Conservation (phyloP, 2,329 filamentous ascomycete species). For the Diaporthe velutina region DNA sequence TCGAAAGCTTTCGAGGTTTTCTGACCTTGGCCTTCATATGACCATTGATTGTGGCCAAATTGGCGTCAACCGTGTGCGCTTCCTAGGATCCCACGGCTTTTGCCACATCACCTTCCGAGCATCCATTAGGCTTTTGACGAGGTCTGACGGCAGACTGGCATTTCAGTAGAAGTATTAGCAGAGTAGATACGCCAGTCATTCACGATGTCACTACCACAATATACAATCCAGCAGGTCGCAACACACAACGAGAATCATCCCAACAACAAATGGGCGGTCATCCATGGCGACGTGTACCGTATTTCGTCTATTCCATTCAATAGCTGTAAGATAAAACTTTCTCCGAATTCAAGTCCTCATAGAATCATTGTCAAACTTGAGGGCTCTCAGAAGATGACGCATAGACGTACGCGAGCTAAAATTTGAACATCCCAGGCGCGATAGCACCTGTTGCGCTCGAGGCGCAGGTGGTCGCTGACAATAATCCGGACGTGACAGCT, state of each 20-base stretch:
- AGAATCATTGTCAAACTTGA: background rate
- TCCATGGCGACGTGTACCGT: background rate
- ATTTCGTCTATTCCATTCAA: background rate
- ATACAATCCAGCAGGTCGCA: background rate
- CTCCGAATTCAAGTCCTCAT: background rate
- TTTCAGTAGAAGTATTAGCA: background rate
- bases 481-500: background rate
- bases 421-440: background rate
- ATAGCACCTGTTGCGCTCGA: accelerated
- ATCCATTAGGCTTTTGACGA: background rate
- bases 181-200: background rate
- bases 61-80: background rate
- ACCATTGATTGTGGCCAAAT: background rate
- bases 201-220: background rate
- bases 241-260: background rate
- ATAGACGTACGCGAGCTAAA: background rate
- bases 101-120: background rate
- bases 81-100: background rate
- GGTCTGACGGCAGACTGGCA: background rate
- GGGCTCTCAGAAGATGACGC: too few species aligned
- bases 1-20: background rate
- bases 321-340: background rate
- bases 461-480: accelerated
- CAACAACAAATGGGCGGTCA: background rate
- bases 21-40: background rate